Evolutionary conservation across 139 green algal genomes (phyloP).

Genomic region (Chlamydomonas urium): DNA sequence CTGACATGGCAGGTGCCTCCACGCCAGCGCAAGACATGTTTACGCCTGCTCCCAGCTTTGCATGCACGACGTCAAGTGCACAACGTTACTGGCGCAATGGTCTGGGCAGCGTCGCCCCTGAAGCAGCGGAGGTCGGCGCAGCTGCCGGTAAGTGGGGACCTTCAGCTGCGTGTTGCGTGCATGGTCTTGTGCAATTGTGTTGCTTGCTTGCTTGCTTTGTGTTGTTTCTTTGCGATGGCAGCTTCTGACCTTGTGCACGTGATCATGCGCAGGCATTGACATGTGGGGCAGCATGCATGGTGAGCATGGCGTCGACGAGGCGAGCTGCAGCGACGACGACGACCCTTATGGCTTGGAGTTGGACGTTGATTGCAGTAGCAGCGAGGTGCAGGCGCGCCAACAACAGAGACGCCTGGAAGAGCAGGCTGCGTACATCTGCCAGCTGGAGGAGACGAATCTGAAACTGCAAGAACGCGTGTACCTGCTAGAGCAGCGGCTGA

Average conservation of each 20-base stretch:
- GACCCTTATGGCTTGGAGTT: neutral
- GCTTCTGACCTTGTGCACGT: neutral
- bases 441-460: slow-evolving; percentile 6
- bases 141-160: neutral
- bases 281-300: neutral
- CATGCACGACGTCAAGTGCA: too few relatives aligned
- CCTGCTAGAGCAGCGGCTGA: neutral
- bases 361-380: neutral
- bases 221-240: neutral
- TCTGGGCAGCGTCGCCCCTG: neutral
- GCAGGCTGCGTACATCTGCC: slow-evolving; percentile 8
- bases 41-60: too few relatives aligned
- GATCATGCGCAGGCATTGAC: neutral
- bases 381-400: neutral
- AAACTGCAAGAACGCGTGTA: neutral
- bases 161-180: neutral
- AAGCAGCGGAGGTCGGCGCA: neutral
- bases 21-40: too few relatives aligned
- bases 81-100: neutral
- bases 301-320: neutral
- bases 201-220: neutral
- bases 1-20: too few relatives aligned
- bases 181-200: neutral
- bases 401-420: neutral
- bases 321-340: neutral